Conservation (phyloP, 2,329 filamentous ascomycete genomes). For the Fusarium sp. region DNA sequence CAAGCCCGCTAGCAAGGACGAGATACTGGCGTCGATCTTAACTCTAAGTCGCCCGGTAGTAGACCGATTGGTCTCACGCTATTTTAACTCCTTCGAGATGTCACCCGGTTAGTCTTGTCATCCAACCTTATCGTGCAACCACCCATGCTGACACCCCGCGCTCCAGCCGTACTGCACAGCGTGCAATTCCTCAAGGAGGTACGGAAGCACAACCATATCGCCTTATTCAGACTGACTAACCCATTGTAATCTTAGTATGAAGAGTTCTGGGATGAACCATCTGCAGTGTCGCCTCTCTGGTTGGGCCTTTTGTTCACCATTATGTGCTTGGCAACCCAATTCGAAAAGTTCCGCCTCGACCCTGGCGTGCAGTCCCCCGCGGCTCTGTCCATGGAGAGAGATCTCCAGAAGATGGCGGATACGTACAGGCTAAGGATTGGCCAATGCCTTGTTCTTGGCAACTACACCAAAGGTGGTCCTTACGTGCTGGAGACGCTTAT, state of each 20-base stretch:
- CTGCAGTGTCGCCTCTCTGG: conserved; percentile 53
- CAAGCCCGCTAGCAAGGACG: conserved; percentile 37
- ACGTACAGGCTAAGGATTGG: background rate
- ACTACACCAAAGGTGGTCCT: conserved; percentile 55
- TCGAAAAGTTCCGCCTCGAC: conserved; percentile 10
- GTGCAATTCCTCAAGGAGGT: conserved; percentile 13
- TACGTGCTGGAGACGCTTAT: conserved; percentile 54
- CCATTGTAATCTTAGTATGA: conserved; percentile 48
- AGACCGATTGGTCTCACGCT: conserved; percentile 49
- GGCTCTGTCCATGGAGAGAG: background rate
- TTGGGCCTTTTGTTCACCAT: conserved; percentile 58
- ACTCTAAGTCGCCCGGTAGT: conserved; percentile 36
- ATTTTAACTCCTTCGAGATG: conserved; percentile 50
- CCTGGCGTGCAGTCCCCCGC: background rate
- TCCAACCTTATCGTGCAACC: no score
- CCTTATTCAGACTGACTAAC: background rate
- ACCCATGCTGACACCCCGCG: background rate
- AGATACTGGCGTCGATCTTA: conserved; percentile 46
- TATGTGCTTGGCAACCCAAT: conserved; percentile 50
- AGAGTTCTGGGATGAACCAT: conserved; percentile 54
- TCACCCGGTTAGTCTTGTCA: background rate
- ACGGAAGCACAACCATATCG: background rate
- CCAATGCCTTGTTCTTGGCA: conserved; percentile 50
- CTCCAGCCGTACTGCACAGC: background rate
- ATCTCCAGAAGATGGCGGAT: background rate